Evolutionary conservation across 192 early-diverging fungal species (phyloP).

Genomic region (Podila minutissima): DNA sequence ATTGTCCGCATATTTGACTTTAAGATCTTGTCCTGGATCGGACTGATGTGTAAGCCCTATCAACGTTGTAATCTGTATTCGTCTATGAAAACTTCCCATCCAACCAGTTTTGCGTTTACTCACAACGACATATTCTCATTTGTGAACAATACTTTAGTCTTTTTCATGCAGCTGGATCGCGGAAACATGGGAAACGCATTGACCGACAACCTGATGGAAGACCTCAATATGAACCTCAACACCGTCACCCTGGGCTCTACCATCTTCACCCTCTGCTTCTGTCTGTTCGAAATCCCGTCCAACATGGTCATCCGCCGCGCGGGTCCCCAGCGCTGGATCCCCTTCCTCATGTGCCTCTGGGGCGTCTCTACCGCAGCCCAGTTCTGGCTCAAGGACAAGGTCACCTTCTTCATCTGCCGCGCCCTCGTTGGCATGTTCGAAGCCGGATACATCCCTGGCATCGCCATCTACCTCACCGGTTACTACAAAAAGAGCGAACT

Average conservation of each 20-base stretch:
- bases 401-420: conserved; percentile 55
- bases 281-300: conserved; percentile 56
- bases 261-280: conserved; percentile 55
- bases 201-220: conserved; percentile 58
- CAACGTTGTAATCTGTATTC: too few species aligned
- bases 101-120: too few species aligned
- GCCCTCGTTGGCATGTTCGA: conserved; percentile 63
- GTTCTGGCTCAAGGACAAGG: conserved; percentile 47
- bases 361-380: conserved; percentile 31
- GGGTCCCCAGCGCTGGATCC: conserved; percentile 66
- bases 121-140: background rate
- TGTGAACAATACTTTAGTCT: conserved; percentile 3
- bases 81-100: too few species aligned
- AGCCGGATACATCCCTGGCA: conserved; percentile 60
- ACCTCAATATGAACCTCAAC: conserved; percentile 58
- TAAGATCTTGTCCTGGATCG: conserved; percentile 51
- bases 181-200: conserved; percentile 61
- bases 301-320: conserved; percentile 56
- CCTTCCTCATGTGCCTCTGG: conserved; percentile 51
- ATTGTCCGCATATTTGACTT: conserved; percentile 61
- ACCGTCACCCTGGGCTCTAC: conserved; percentile 59
- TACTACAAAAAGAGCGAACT: conserved; percentile 61
- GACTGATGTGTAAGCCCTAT: conserved; percentile 55
- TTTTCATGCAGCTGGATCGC: conserved; percentile 57
- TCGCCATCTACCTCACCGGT: conserved; percentile 57